phyloP scores from a whole-genome alignment of 257 asterid genomes.

The Nicotiana sylvestris region DNA sequence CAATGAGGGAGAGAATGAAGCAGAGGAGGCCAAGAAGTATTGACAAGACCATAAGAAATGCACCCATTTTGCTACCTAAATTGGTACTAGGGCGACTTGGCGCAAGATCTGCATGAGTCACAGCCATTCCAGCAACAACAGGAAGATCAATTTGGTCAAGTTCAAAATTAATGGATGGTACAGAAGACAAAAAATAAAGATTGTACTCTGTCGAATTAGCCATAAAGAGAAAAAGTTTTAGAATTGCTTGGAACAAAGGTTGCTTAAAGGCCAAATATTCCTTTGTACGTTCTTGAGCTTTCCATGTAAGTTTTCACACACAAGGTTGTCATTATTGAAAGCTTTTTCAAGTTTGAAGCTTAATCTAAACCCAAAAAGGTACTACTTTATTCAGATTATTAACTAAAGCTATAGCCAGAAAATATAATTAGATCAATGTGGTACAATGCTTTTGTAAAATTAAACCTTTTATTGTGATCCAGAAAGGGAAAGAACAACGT shows the following conservation, averaged over 20 bases:
- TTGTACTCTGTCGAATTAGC: background rate
- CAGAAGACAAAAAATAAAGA: background rate
- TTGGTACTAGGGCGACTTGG: constrained; percentile 46
- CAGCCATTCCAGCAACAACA: constrained; percentile 48
- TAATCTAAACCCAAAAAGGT: constrained; percentile 12
- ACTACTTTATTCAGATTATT: background rate
- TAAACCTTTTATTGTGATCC: background rate
- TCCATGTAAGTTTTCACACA: constrained; percentile 29
- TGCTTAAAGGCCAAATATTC: constrained; percentile 90
- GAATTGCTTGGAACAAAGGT: constrained; percentile 94
- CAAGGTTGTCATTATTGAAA: background rate
- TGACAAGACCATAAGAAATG: no score
- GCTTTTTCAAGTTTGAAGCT: background rate
- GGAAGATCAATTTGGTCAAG: background rate
- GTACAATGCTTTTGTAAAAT: no score
- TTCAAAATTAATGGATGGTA: background rate
- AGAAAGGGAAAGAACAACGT: background rate
- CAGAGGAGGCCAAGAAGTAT: no score
- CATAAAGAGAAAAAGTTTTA: constrained; percentile 19
- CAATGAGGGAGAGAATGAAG: no score
- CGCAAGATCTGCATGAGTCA: constrained; percentile 84
- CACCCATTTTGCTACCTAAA: background rate
- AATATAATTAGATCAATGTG: background rate
- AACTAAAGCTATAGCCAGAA: background rate
- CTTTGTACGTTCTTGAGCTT: constrained; percentile 19